Conservation (phyloP, 306 rosid species). For the Psophocarpus tetragonolobus region DNA sequence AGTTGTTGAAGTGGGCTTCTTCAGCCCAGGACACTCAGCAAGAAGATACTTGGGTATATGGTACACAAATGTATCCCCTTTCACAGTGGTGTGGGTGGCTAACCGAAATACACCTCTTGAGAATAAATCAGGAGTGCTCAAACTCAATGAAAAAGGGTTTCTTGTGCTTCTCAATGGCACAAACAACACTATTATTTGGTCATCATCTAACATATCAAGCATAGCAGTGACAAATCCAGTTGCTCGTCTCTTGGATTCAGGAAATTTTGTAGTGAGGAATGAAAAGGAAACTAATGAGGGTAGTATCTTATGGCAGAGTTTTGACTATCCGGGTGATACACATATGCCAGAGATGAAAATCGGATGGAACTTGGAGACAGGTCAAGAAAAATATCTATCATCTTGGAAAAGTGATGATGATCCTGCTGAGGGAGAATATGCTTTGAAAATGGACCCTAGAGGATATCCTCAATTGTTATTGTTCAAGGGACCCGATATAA, state of each 20-base stretch:
- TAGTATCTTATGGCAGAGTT: slow-evolving; percentile 19
- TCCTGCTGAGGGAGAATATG: slow-evolving; percentile 29
- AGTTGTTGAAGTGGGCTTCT: neutral
- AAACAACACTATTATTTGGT: neutral
- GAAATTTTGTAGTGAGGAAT: slow-evolving; percentile 13
- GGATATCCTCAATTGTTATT: slow-evolving; percentile 26
- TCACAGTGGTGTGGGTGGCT: neutral
- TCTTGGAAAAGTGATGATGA: slow-evolving; percentile 37
- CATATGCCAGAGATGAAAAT: slow-evolving; percentile 29
- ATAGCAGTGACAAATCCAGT: neutral
- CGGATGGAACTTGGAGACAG: slow-evolving; percentile 30
- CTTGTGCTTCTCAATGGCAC: slow-evolving; percentile 7
- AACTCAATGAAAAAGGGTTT: neutral
- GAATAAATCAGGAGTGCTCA: neutral
- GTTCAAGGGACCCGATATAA: neutral
- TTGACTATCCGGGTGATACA: slow-evolving; percentile 33
- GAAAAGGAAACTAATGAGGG: neutral
- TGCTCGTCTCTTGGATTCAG: neutral
- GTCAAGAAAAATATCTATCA: slow-evolving; percentile 1
- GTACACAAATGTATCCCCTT: neutral
- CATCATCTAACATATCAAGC: neutral
- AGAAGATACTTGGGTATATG: neutral
- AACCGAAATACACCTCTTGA: neutral
- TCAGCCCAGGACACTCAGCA: neutral
- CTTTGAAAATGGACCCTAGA: neutral